Evolutionary conservation across 1,139 yeast genomes (phyloP).

Genomic region (Williopsis jadinii): DNA sequence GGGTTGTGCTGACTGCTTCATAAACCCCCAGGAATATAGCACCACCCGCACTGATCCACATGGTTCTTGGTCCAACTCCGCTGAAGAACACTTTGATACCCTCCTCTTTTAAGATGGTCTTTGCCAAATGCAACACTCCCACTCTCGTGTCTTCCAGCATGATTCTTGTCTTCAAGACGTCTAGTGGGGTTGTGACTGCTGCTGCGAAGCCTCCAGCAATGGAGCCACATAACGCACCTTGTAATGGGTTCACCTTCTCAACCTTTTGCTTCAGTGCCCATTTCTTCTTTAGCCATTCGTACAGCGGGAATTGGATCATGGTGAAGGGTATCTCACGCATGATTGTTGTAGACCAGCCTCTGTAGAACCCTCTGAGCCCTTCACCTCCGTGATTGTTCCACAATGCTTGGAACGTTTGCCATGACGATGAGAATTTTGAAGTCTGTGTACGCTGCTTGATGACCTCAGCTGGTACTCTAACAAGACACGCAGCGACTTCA

Average conservation of each 20-base stretch:
- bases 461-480: constrained; percentile 95
- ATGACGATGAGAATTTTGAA: constrained; percentile 48
- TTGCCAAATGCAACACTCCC: constrained; percentile 39
- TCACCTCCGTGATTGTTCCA: constrained; percentile 73
- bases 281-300: constrained; percentile 66
- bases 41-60: constrained; percentile 99
- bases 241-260: constrained; percentile 45
- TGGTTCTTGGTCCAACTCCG: constrained; percentile 90
- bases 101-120: constrained; percentile 49
- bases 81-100: constrained; percentile 63
- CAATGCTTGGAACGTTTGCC: constrained; percentile 57
- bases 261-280: constrained; percentile 38
- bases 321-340: constrained; percentile 96
- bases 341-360: constrained; percentile 92
- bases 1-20: constrained; percentile 51
- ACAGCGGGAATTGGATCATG: constrained; percentile 87
- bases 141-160: constrained; percentile 63
- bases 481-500: constrained; percentile 87
- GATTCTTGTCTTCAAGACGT: constrained; percentile 83
- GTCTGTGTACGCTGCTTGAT: constrained; percentile 94
- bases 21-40: constrained; percentile 94
- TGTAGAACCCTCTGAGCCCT: constrained; percentile 64
- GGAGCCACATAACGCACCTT: constrained; percentile 93
- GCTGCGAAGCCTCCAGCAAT: constrained; percentile 95
- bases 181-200: constrained; percentile 88